Conservation (phyloP, 75 land plant species). For the Isoetes taiwanensis region DNA sequence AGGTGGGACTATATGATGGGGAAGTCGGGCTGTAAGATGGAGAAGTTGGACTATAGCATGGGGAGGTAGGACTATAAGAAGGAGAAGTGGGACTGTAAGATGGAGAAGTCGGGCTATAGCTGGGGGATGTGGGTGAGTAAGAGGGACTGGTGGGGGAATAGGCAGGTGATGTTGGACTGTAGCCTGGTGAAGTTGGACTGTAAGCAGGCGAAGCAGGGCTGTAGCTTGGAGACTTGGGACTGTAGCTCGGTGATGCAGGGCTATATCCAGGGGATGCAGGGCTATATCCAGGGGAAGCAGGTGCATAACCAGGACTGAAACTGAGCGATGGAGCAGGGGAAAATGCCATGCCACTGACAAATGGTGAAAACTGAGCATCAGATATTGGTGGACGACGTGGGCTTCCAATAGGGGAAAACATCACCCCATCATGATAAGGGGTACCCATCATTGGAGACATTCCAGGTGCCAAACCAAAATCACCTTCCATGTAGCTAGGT, state of each 20-base stretch:
- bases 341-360: constrained; percentile 84
- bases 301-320: constrained; percentile 51
- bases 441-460: too few species aligned
- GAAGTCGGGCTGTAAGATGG: constrained; percentile 73
- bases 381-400: too few species aligned
- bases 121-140: constrained; percentile 81
- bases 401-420: too few species aligned
- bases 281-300: constrained; percentile 55
- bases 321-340: constrained; percentile 53
- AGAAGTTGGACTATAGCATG: constrained; percentile 70
- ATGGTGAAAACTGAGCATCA: constrained; percentile 93
- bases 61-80: constrained; percentile 64
- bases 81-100: constrained; percentile 78
- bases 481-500: constrained; percentile 2
- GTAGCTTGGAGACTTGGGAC: constrained; percentile 64
- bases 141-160: constrained; percentile 84
- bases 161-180: constrained; percentile 86
- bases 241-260: constrained; percentile 51
- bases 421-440: too few species aligned
- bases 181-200: constrained; percentile 81
- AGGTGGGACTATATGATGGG: constrained; percentile 69
- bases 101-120: constrained; percentile 86
- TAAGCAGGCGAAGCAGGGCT: constrained; percentile 80
- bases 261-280: constrained; percentile 53
- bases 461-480: constrained; percentile 73